Evolutionary conservation across 352 stramenopile species (phyloP).

Genomic region (Globisporangium yorkense): DNA sequence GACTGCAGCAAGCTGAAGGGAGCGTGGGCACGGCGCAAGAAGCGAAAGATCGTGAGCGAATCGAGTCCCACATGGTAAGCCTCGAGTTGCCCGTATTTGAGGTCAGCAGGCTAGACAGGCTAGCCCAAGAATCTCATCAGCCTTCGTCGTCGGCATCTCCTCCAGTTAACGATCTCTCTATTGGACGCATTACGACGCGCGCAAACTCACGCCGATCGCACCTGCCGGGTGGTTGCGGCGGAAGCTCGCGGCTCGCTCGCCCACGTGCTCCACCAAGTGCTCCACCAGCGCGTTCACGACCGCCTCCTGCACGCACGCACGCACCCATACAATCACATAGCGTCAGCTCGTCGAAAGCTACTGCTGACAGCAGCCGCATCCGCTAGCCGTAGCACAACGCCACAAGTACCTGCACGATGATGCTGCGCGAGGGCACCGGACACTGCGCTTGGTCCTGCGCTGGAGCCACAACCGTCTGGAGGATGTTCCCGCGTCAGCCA

Average conservation of each 20-base stretch:
- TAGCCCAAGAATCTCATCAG: too few species aligned
- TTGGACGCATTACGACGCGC: background rate
- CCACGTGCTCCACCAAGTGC: constrained; percentile 36
- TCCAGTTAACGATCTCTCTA: background rate
- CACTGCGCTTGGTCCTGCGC: constrained; percentile 40
- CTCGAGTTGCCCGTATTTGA: too few species aligned
- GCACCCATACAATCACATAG: background rate
- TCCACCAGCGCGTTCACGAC: constrained; percentile 73
- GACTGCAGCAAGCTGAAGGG: too few species aligned
- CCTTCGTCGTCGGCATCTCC: too few species aligned
- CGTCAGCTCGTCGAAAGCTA: too few species aligned
- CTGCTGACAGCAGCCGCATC: too few species aligned
- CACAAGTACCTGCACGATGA: constrained; percentile 55
- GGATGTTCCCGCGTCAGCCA: background rate
- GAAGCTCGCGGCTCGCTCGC: constrained; percentile 26
- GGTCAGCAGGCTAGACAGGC: too few species aligned
- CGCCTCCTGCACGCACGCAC: constrained; percentile 33
- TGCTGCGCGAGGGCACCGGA: constrained; percentile 71
- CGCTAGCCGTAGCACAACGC: too few species aligned
- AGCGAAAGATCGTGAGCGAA: too few species aligned
- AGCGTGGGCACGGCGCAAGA: too few species aligned
- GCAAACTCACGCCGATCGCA: constrained; percentile 34
- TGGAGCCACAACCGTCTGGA: constrained; percentile 35
- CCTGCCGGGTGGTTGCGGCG: constrained; percentile 61
- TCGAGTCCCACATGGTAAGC: too few species aligned